These are phyloP conservation scores for Mariannaea sp. DNA, from an alignment of 2,329 filamentous ascomycete species.

Conservation along the genomic window DNA sequence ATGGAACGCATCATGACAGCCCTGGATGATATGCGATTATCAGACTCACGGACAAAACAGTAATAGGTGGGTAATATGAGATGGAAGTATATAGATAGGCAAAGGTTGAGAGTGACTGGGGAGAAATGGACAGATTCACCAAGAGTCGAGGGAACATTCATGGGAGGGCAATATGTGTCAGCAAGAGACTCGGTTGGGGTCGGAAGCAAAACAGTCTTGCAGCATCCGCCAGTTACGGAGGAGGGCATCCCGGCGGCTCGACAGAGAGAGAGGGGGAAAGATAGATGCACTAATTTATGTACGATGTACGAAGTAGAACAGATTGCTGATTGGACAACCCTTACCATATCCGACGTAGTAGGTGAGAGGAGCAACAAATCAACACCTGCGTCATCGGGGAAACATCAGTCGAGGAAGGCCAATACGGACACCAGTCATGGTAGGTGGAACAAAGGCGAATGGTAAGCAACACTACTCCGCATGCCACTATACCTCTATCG, in stretches of 20 bases:
- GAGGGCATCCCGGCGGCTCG: slow-evolving; percentile 9
- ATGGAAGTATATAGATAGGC: neutral
- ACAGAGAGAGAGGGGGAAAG: slow-evolving; percentile 7
- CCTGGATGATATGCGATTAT: too few species aligned
- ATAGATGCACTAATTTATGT: too few species aligned
- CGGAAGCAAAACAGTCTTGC: neutral
- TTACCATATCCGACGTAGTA: too few species aligned
- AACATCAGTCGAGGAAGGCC: slow-evolving; percentile 10
- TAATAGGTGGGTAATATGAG: too few species aligned
- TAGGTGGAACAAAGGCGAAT: too few species aligned
- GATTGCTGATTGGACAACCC: too few species aligned
- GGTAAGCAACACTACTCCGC: slow-evolving; percentile 27
- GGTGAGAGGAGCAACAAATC: neutral
- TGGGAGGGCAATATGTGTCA: neutral
- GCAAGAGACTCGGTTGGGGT: slow-evolving; percentile 10
- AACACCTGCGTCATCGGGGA: slow-evolving; percentile 5
- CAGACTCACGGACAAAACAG: too few species aligned
- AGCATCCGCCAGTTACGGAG: slow-evolving; percentile 10
- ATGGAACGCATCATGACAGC: too few species aligned
- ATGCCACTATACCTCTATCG: too few species aligned
- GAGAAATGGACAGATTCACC: slow-evolving; percentile 11
- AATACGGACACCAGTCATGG: too few species aligned
- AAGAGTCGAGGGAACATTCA: neutral
- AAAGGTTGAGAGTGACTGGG: neutral
- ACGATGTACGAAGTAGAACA: too few species aligned